phyloP scores from a whole-genome alignment of 116 monocot genomes.

The Trichopus zeylanicus region DNA sequence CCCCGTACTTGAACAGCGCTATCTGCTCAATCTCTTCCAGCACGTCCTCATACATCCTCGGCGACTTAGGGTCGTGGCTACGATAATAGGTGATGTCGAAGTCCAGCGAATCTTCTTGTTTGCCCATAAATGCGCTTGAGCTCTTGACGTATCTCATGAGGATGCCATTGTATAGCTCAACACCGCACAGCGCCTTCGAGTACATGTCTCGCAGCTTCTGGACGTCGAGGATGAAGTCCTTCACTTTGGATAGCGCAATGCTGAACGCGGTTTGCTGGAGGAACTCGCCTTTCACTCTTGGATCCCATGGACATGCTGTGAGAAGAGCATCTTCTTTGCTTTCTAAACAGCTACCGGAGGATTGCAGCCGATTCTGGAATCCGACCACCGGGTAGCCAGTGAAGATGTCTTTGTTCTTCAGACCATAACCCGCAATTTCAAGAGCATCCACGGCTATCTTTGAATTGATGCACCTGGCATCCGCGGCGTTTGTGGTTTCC shows the following conservation, averaged over 20 bases:
- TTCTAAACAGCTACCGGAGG: background rate
- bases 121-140: constrained; percentile 43
- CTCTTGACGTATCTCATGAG: constrained; percentile 50
- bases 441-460: background rate
- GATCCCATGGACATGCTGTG: constrained; percentile 55
- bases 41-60: constrained; percentile 16
- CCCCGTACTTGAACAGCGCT: constrained; percentile 44
- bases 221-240: constrained; percentile 26
- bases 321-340: constrained; percentile 21
- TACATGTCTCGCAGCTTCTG: constrained; percentile 15
- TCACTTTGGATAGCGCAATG: constrained; percentile 18
- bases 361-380: background rate
- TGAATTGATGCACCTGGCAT: constrained; percentile 24
- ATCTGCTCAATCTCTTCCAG: constrained; percentile 61
- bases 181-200: constrained; percentile 20
- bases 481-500: constrained; percentile 17
- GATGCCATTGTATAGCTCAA: constrained; percentile 39
- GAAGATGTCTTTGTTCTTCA: constrained; percentile 37
- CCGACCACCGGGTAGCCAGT: constrained; percentile 33
- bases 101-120: constrained; percentile 25
- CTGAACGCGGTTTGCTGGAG: constrained; percentile 32
- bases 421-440: constrained; percentile 14
- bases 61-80: constrained; percentile 6
- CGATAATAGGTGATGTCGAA: constrained; percentile 38
- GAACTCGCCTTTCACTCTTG: constrained; percentile 30